phyloP scores from a whole-genome alignment of 805 yeast genomes.

The Myxozyma nipponensis region DNA sequence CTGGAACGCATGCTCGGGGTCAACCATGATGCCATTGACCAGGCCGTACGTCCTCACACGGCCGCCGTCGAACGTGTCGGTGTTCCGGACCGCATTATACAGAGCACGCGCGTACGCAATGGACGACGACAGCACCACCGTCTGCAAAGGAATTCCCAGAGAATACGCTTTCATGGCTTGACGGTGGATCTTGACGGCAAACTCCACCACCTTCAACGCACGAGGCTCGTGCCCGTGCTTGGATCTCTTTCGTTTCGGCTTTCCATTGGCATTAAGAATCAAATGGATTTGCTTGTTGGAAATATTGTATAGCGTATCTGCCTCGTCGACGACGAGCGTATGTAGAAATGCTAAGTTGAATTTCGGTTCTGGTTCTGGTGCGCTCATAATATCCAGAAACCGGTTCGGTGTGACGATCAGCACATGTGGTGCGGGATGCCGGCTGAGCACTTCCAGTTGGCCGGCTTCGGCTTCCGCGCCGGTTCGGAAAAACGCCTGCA shows the following conservation, averaged over 20 bases:
- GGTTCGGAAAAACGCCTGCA: slow-evolving; percentile 34
- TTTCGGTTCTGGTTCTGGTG: slow-evolving; percentile 6
- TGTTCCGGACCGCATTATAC: background rate
- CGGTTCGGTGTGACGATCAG: slow-evolving; percentile 55
- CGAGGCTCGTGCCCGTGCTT: background rate
- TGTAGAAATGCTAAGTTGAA: slow-evolving; percentile 19
- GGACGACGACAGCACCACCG: slow-evolving; percentile 10
- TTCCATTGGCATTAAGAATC: background rate
- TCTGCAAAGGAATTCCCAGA: slow-evolving; percentile 6
- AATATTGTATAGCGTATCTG: slow-evolving; percentile 7
- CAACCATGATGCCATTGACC: background rate
- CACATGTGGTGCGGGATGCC: slow-evolving; percentile 40
- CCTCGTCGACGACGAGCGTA: slow-evolving; percentile 28
- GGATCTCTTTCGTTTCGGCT: background rate
- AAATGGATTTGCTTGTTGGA: background rate
- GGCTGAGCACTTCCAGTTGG: slow-evolving; percentile 30
- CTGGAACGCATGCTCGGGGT: background rate
- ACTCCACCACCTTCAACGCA: slow-evolving; percentile 7
- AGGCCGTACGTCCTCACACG: slow-evolving; percentile 3
- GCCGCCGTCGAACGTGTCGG: background rate
- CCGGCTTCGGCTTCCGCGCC: slow-evolving; percentile 26
- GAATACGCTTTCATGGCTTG: slow-evolving; percentile 9
- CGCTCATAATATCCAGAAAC: slow-evolving; percentile 41
- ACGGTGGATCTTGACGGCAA: slow-evolving; percentile 1
- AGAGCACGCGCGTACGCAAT: slow-evolving; percentile 1